A percentile compares a stretch with the other conserved stretches of the same genome.
Conservation (phyloP, 495 filamentous ascomycete species). For the Lasiosphaeria ovina region DNA sequence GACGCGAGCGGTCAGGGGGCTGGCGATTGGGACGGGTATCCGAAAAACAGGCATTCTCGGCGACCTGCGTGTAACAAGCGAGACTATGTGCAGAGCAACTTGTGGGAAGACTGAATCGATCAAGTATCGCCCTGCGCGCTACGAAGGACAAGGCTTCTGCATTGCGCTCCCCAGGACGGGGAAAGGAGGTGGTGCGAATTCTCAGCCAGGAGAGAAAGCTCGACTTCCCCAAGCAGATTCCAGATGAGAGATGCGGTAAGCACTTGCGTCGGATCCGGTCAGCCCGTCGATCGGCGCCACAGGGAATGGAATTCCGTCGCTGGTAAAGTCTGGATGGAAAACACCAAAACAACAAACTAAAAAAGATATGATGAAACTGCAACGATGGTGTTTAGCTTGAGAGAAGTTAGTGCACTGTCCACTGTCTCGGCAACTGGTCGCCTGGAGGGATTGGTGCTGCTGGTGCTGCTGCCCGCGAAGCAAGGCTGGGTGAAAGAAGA, state of each 20-base stretch:
- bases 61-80: background rate
- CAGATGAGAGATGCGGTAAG: background rate
- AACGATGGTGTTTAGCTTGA: too few species aligned
- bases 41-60: constrained; percentile 18
- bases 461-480: background rate
- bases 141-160: constrained; percentile 20
- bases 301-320: background rate
- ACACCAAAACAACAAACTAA: background rate
- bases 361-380: too few species aligned
- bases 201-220: background rate
- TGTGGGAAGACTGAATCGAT: constrained; percentile 10
- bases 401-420: too few species aligned
- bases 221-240: background rate
- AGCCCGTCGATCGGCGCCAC: background rate
- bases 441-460: background rate
- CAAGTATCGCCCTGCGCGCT: constrained; percentile 17
- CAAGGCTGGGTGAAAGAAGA: background rate
- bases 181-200: background rate
- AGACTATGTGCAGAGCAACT: constrained; percentile 3
- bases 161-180: constrained; percentile 17
- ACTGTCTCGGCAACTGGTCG: background rate
- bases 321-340: background rate
- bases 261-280: background rate
- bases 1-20: constrained; percentile 2
- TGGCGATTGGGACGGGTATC: constrained; percentile 16